A percentile compares a stretch with the other conserved stretches of the same genome.
Conservation (phyloP, 805 yeast genomes). For the Tetrapisispora namnaoensis region DNA sequence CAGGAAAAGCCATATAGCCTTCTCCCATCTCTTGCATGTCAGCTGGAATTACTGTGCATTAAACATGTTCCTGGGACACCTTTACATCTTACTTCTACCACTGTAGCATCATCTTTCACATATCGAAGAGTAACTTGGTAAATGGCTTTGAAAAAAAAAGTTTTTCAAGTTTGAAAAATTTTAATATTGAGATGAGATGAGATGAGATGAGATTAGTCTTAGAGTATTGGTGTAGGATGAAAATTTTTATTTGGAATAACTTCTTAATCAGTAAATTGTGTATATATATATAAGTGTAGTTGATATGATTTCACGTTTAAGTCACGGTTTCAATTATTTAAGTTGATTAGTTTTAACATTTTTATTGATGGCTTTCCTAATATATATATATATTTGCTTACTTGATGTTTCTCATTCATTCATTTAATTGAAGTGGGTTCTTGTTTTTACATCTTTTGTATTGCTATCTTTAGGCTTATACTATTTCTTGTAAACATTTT, state of each 20-base stretch:
- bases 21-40: no score
- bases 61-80: no score
- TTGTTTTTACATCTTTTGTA: not conserved
- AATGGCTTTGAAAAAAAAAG: not conserved
- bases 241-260: not conserved
- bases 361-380: no score
- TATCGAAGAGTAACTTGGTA: no score
- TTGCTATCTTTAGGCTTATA: not conserved
- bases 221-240: not conserved
- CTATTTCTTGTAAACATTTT: not conserved
- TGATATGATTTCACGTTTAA: not conserved
- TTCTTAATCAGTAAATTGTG: no score
- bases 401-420: not conserved
- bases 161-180: not conserved
- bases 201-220: conserved; percentile 1
- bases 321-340: no score
- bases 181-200: conserved; percentile 2
- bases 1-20: no score
- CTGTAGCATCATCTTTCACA: no score
- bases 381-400: not conserved
- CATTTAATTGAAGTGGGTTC: not conserved
- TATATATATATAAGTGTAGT: not conserved
- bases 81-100: no score
- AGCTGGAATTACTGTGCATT: no score
- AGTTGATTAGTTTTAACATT: no score